Evolutionary conservation across 306 rosid genomes (phyloP), one percentile per base, ranked within the genome.

Genomic region (Crotalaria pallida): DNA sequence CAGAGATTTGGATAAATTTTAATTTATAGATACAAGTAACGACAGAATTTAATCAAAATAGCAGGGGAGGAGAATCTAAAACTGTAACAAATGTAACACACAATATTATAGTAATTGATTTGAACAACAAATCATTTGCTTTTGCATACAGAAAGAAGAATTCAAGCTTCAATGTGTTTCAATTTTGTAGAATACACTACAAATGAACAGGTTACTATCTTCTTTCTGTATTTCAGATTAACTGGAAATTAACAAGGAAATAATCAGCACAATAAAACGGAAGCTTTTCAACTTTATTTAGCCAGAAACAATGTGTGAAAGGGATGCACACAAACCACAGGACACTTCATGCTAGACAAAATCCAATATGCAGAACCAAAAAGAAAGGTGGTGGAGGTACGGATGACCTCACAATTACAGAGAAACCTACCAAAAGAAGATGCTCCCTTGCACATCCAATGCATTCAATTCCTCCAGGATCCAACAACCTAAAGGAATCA

Each of bases 401-500:
- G 24, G 16, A 65, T 33, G 29, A 31, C 29, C 58, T 34, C 21
- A 38, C 52, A 58, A 18, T 33, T 7, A 68, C 62, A 56, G 72
- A 64, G 36, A 80, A 52, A 69, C 92, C 36, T 91, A 91, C 99
- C 94, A 86, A 70, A 76, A 83, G 67, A 65, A 84, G 36, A 73
- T 79, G 84, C 79, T 94, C 91, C 83, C 91, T 87, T 64, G 96
- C 95, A 74, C 99, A 95, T 38, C 86, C 71, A 72, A 81, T 80
- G 87, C 99, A 95, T 82, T 91, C 97, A 71, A 95, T 82, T 40
- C 99, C 99, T 77, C 99, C 99, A 41, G 94, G 96, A 86, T 95
- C 99, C 96, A 95, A 74, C 80, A 91, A 80, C 49, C 81, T 80
- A 77, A 91, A 88, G 70, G 91, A 77, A 50, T 76, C 74, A 86